A percentile compares a stretch with the other conserved stretches of the same genome.
Evolutionary conservation across 83 land plant genomes (phyloP).

Genomic region (Thuja plicata): DNA sequence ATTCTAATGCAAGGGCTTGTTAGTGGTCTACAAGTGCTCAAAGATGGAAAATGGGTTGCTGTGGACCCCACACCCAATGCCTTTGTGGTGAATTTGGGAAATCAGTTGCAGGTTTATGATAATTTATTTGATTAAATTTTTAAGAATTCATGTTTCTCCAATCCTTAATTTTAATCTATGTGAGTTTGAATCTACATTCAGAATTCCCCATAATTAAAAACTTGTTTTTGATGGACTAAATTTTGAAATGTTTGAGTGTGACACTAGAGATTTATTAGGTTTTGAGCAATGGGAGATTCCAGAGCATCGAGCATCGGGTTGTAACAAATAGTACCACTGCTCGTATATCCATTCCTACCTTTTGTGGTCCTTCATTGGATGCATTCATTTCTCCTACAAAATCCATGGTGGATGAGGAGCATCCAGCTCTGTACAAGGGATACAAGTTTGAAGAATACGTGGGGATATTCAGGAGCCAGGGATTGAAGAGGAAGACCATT

Average conservation of each 20-base stretch:
- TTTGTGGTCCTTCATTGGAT: no score
- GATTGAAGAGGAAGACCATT: not conserved
- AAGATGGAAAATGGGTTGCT: constrained; percentile 15
- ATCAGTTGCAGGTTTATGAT: constrained; percentile 24
- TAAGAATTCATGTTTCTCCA: no score
- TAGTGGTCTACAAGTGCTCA: constrained; percentile 35
- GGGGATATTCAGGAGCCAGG: not conserved
- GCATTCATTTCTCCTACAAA: no score
- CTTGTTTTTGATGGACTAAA: no score
- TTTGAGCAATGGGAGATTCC: constrained; percentile 32
- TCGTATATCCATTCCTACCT: constrained; percentile 23
- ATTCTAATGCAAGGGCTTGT: constrained; percentile 6
- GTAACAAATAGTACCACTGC: constrained; percentile 11
- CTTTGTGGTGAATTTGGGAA: constrained; percentile 38
- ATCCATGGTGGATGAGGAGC: constrained; percentile 9
- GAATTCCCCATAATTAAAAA: no score
- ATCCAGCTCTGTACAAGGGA: constrained; percentile 33
- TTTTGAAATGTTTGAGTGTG: no score
- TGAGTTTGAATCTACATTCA: no score
- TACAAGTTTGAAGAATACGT: constrained; percentile 56
- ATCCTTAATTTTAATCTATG: no score
- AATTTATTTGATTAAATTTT: no score
- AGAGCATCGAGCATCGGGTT: constrained; percentile 41
- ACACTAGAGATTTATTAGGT: no score
- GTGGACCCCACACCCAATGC: constrained; percentile 14